Evolutionary conservation across 306 rosid species (phyloP).

Genomic region (Malus asiatica): DNA sequence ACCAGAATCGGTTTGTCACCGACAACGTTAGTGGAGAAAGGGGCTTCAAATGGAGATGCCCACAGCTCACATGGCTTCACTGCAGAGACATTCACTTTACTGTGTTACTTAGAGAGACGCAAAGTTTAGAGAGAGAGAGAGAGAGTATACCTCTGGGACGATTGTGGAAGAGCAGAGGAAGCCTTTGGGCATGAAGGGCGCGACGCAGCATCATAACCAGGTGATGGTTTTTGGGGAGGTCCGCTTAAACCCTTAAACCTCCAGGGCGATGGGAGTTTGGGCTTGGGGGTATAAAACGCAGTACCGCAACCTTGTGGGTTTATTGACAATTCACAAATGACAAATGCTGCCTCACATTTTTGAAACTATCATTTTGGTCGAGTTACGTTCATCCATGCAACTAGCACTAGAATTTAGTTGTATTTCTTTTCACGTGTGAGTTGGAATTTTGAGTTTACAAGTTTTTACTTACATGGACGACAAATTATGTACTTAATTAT

Average conservation of each 20-base stretch:
- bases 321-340: too few relatives aligned
- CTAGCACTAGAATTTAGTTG: too few relatives aligned
- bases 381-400: too few relatives aligned
- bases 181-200: conserved; percentile 1
- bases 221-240: background rate
- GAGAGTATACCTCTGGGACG: conserved; percentile 32
- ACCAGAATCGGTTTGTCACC: conserved; percentile 81
- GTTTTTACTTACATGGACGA: too few relatives aligned
- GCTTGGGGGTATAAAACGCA: too few relatives aligned
- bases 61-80: conserved; percentile 34
- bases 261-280: background rate
- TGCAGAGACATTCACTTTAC: conserved; percentile 11
- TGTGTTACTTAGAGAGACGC: background rate
- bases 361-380: too few relatives aligned
- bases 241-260: conserved; percentile 1
- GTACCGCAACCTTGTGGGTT: too few relatives aligned
- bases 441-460: too few relatives aligned
- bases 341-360: too few relatives aligned
- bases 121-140: background rate
- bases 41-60: conserved; percentile 29
- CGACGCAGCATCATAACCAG: conserved; percentile 8
- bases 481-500: too few relatives aligned
- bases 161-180: conserved; percentile 15
- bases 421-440: too few relatives aligned
- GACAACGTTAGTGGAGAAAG: conserved; percentile 63